These are phyloP conservation scores for Tolypocladium sp. DNA, from an alignment of 2,329 filamentous ascomycete genomes.

Conservation along the genomic window DNA sequence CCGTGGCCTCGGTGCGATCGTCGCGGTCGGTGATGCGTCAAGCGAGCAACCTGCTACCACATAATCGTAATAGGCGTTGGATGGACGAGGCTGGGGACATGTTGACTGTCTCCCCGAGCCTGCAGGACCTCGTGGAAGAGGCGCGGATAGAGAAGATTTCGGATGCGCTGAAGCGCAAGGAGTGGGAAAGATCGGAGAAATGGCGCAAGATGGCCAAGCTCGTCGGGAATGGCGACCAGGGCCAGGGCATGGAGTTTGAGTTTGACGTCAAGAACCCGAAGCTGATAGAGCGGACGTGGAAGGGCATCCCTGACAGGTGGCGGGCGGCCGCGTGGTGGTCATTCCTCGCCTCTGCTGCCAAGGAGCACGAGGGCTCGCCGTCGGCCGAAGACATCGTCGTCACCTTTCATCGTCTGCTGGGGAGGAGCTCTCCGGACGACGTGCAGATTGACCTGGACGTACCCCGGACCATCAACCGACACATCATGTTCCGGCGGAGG, in stretches of 20 bases:
- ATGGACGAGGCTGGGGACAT: constrained; percentile 61
- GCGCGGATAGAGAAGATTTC: constrained; percentile 41
- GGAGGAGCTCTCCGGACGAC: constrained; percentile 74
- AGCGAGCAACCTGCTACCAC: constrained; percentile 49
- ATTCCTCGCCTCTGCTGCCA: constrained; percentile 73
- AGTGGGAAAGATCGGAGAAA: constrained; percentile 54
- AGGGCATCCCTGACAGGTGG: constrained; percentile 96
- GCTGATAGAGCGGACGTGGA: constrained; percentile 88
- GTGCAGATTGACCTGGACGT: constrained; percentile 97
- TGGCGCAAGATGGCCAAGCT: constrained; percentile 59
- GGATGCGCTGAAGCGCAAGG: constrained; percentile 52
- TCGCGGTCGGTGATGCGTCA: constrained; percentile 47
- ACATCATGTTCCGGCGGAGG: constrained; percentile 92
- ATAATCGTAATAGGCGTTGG: constrained; percentile 51
- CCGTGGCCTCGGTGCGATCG: constrained; percentile 41
- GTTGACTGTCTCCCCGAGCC: constrained; percentile 49
- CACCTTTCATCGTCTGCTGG: constrained; percentile 64
- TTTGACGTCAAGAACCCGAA: constrained; percentile 81
- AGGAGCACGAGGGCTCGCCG: constrained; percentile 47
- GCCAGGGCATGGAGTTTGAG: constrained; percentile 55
- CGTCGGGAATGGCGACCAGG: constrained; percentile 36
- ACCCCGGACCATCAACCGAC: constrained; percentile 83
- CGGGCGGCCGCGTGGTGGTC: constrained; percentile 89
- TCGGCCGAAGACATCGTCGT: constrained; percentile 64
- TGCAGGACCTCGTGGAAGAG: constrained; percentile 48